Evolutionary conservation across 495 filamentous ascomycete species (phyloP).

Genomic region (Hypoxylon lienhwacheense): DNA sequence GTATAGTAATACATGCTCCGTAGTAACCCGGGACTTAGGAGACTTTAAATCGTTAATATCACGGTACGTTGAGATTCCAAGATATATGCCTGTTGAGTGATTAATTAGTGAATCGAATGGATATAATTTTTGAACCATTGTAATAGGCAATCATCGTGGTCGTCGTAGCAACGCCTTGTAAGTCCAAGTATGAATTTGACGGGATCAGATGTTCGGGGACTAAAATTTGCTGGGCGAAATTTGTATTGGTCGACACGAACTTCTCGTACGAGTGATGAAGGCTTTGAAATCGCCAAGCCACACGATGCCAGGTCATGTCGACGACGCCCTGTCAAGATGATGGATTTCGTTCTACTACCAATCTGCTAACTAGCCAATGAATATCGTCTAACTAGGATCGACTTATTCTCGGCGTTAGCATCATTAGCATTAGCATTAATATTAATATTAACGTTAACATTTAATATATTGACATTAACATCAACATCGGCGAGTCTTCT

Average conservation of each 20-base stretch:
- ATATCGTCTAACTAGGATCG: not conserved
- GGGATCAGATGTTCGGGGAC: not conserved
- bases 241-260: constrained; percentile 8
- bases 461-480: no score
- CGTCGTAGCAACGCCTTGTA: constrained; percentile 13
- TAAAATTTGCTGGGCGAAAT: not conserved
- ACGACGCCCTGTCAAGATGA: constrained; percentile 1
- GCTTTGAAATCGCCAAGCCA: constrained; percentile 22
- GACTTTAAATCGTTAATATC: no score
- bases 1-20: no score
- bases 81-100: no score
- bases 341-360: constrained; percentile 17
- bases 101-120: no score
- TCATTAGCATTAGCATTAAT: no score
- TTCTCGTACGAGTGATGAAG: constrained; percentile 12
- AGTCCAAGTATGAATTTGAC: not conserved
- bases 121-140: not conserved
- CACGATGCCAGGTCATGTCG: not conserved
- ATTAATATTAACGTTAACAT: constrained; percentile 3
- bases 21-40: no score
- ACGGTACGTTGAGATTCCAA: no score
- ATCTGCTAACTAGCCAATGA: constrained; percentile 6
- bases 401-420: constrained; percentile 21
- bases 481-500: no score
- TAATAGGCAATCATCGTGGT: not conserved